Conservation (phyloP, 305 asterid genomes). For the Fraxinus baroniana region DNA sequence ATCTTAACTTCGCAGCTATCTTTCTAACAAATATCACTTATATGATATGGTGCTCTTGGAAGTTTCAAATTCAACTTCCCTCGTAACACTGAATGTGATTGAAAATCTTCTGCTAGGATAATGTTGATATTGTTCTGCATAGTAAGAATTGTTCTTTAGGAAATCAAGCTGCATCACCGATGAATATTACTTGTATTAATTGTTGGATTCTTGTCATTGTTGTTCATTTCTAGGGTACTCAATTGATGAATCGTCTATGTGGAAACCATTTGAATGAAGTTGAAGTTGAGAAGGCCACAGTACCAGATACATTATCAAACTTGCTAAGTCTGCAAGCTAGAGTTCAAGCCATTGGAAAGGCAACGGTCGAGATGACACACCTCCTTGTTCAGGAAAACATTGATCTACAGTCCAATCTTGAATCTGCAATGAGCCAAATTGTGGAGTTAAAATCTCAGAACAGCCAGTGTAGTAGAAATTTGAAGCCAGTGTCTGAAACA, state of each 20-base stretch:
- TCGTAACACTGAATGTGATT: not conserved
- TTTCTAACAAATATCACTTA: not conserved
- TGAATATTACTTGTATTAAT: not conserved
- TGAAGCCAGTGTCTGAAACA: conserved; percentile 56
- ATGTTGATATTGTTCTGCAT: not conserved
- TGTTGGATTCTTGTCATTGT: conserved; percentile 9
- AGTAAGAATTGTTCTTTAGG: conserved; percentile 1
- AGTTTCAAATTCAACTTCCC: not conserved
- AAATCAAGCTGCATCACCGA: not conserved
- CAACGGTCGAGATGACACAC: conserved; percentile 49
- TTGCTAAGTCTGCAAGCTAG: conserved; percentile 54
- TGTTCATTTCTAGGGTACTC: conserved; percentile 45
- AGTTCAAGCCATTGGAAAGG: conserved; percentile 56
- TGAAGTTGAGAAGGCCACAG: conserved; percentile 27
- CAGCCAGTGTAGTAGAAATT: conserved; percentile 45
- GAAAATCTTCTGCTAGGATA: not conserved
- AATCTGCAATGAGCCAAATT: conserved; percentile 60
- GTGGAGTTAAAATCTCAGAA: conserved; percentile 64
- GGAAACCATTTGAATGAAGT: conserved; percentile 21
- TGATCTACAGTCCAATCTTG: conserved; percentile 56
- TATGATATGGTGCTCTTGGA: not conserved
- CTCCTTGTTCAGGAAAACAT: conserved; percentile 56
- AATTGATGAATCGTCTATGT: conserved; percentile 18
- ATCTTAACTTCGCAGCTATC: not conserved
- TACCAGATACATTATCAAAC: conserved; percentile 35